Base-by-base conservation (phyloP, 202 grass and related monocot species). In the Digitaria exilis region DNA sequence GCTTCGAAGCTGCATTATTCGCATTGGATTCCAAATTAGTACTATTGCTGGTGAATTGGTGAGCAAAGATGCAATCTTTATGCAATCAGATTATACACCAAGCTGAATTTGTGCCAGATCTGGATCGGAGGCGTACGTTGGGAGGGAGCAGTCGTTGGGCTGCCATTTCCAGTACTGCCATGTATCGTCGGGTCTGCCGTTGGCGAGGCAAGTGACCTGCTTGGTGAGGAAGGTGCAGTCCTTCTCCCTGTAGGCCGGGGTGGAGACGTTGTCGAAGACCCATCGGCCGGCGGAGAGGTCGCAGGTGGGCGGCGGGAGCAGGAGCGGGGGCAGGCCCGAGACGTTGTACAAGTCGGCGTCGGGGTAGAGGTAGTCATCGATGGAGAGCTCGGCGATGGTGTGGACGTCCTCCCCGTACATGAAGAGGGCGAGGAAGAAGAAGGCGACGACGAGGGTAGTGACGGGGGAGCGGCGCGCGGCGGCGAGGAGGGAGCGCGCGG, bases 91-190 rank as follows among this genome's bases (percentile, higher is more conserved):
- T 0, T 0, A 13, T 5, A 39, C 37, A 39, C 7, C 7, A 39
- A 39, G 37, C n/a, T 39, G 37, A 39, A 39, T 39, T 7, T 39
- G 37, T 7, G 37, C 37, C 68, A 82, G 84, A 69, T 88, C 85
- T 78, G 25, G 42, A 62, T 1, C 0, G 93, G 57, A 99, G 37
- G 21, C 71, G 2, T 92, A 98, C 96, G 72, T 73, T 21, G 96
- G 96, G 57, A 99, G 86, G 29, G 85, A 86, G 93, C 96, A 99
- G 19, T 91, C n/a, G 54, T 35, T 49, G 35, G 96, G 96, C 61
- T 99, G 96, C 96, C 96, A 99, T 9, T 50, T 62, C 96, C 96
- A 99, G 69, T 94, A 93, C 81, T 99, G 96, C 87, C 84, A 96
- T 2, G 15, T 18, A 54, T 89, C 67, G 30, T 99, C 93, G 57